Conservation (phyloP, 371 early-diverging fungal genomes). For the Apophysomyces variabilis region DNA sequence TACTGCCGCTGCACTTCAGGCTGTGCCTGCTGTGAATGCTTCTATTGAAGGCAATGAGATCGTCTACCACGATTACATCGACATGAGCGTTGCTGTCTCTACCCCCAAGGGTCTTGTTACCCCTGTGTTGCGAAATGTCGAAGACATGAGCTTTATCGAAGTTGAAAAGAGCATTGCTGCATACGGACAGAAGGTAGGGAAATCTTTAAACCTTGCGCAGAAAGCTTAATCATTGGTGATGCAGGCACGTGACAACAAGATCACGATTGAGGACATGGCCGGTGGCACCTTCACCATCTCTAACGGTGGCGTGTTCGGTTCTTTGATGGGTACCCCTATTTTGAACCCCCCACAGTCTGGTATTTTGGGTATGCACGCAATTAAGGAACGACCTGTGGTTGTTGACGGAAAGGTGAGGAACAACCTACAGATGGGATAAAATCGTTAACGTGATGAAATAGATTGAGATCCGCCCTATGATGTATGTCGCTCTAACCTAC, state of each 20-base stretch:
- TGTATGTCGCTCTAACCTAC: constrained; percentile 98
- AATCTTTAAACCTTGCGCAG: not conserved
- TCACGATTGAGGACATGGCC: constrained; percentile 95
- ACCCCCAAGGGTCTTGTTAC: constrained; percentile 99
- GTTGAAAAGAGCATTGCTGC: constrained; percentile 91
- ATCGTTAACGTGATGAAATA: constrained; percentile 22
- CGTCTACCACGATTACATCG: constrained; percentile 93
- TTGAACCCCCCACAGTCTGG: constrained; percentile 97
- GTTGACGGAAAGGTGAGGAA: constrained; percentile 82
- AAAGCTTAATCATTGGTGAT: not conserved
- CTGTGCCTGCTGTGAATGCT: constrained; percentile 93
- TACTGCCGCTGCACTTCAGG: constrained; percentile 78
- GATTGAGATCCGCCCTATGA: constrained; percentile 97
- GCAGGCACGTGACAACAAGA: constrained; percentile 92
- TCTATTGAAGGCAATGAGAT: constrained; percentile 87
- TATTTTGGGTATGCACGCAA: constrained; percentile 98
- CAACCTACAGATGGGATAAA: not conserved
- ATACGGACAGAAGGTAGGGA: constrained; percentile 77
- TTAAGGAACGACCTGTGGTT: constrained; percentile 94
- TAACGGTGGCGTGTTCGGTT: constrained; percentile 98
- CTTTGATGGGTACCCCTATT: constrained; percentile 96
- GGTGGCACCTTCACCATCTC: constrained; percentile 99
- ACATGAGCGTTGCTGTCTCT: constrained; percentile 96
- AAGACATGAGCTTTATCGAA: constrained; percentile 84
- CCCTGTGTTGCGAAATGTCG: constrained; percentile 93